Evolutionary conservation across 768 basidiomycete species (phyloP), one percentile per base, ranked within the genome.

Genomic region (Lentinula raphanica): DNA sequence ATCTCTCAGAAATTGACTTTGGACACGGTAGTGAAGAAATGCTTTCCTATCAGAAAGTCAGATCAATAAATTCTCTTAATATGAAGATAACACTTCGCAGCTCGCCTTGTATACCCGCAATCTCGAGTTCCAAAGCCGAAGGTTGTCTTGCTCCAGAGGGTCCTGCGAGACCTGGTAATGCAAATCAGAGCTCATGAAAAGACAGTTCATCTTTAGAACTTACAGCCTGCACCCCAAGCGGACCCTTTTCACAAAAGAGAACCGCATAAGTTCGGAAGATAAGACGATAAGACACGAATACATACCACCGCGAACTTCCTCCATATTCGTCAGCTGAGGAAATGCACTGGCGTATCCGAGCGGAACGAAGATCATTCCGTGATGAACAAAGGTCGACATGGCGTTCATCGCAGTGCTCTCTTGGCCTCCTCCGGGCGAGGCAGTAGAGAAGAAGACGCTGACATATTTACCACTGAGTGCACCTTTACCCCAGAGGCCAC

Each of bases 391-490:
- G 42, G 86, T 82, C 54, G 80, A 81, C 68, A 90, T 66, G 38
- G 74, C 66, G 54, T 65, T 76, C 32, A 85, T 60, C 39, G 74
- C 76, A 5, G 87, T 88, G 3, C 75, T 59, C 64, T 87, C 88
- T 63, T 94, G 92, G 19, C 92, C 92, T 58, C 92, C 90, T 56
- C 91, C 90, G 11, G 77, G 83, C 15, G 78, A 75, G 1, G 79
- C 87, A 1, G 88, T 86, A 19, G 86, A 87, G 49, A 90, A 82
- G 74, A 93, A 94, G 40, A 84, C 72, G 15, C 86, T 79, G 2
- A 81, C 92, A 63, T 82, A 86, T 70, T 94, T 95, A 63, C 92
- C 92, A n/a, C 77, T 71, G 53, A 94, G 74, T 1, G 70, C 75
- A n/a, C 90, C 85, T 0, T 57, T 21, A 1, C 60, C 64, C 90